These are phyloP conservation scores for Crucihimalaya himalaica DNA, from an alignment of 345 rosid genomes.

Conservation along the genomic window DNA sequence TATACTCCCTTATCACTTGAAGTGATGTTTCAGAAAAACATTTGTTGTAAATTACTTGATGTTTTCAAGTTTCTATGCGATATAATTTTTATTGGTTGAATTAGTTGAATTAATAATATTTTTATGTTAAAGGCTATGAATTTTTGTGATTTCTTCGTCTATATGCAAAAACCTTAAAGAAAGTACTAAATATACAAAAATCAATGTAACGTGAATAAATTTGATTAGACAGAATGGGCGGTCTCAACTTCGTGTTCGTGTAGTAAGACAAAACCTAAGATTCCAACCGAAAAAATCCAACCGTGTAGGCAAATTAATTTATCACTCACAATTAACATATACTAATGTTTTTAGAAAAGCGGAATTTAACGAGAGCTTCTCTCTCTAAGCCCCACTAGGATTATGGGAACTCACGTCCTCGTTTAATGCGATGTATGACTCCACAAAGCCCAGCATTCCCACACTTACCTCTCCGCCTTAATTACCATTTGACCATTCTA, in stretches of 20 bases:
- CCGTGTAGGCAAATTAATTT: slow-evolving; percentile 20
- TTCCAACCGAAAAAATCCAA: slow-evolving; percentile 66
- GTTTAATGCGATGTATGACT: slow-evolving; percentile 72
- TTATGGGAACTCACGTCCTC: slow-evolving; percentile 95
- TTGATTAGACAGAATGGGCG: slow-evolving; percentile 17
- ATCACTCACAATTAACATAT: not conserved
- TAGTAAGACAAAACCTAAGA: slow-evolving; percentile 57
- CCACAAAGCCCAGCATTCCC: slow-evolving; percentile 99
- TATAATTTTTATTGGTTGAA: too few relatives aligned
- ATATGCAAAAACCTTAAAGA: too few relatives aligned
- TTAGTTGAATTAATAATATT: too few relatives aligned
- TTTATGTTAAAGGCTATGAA: too few relatives aligned
- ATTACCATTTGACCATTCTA: slow-evolving; percentile 53
- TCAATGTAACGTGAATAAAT: not conserved
- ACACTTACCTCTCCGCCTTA: slow-evolving; percentile 64
- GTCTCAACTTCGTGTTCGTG: slow-evolving; percentile 26
- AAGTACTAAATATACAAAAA: too few relatives aligned
- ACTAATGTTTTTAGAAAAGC: slow-evolving; percentile 1
- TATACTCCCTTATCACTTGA: not conserved
- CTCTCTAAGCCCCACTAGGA: slow-evolving; percentile 61
- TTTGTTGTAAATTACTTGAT: too few relatives aligned
- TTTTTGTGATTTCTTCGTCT: too few relatives aligned
- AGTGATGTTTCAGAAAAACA: too few relatives aligned
- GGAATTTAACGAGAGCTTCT: slow-evolving; percentile 13
- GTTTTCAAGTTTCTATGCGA: too few relatives aligned